These are phyloP conservation scores for Quercus robur DNA, from an alignment of 306 rosid species.

Conservation along the genomic window DNA sequence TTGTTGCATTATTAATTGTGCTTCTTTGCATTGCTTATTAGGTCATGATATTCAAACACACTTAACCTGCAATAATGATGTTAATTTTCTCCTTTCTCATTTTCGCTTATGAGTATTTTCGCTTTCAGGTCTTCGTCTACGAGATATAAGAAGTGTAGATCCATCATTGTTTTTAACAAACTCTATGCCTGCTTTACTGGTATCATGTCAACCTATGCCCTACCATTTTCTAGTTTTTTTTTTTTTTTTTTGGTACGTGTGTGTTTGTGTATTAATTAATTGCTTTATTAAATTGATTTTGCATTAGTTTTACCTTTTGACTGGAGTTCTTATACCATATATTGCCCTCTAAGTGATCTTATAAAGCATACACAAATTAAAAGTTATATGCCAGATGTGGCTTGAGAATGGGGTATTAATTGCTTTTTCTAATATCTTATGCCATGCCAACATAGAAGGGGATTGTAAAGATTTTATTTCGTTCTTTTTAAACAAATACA, in stretches of 20 bases:
- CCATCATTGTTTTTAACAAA: constrained; percentile 93
- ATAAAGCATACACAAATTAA: neutral
- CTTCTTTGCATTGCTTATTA: neutral
- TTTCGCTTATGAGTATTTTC: constrained; percentile 11
- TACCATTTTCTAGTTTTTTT: neutral
- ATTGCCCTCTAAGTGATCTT: neutral
- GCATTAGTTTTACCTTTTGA: neutral
- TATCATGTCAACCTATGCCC: constrained; percentile 21
- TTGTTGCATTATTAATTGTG: neutral
- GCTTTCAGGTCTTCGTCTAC: constrained; percentile 88
- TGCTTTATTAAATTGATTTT: too few relatives aligned
- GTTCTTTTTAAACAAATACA: neutral
- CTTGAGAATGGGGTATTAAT: neutral
- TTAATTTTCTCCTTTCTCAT: neutral
- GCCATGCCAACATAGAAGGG: neutral
- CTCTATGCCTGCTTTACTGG: constrained; percentile 91
- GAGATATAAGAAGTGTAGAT: constrained; percentile 95
- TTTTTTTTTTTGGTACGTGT: neutral
- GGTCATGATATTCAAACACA: neutral
- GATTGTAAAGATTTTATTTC: neutral
- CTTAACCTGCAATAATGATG: neutral
- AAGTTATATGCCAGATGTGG: neutral
- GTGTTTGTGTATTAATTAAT: constrained; percentile 4
- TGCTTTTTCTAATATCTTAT: neutral
- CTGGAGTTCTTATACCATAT: neutral